Base-by-base conservation (phyloP, 1,284 basidiomycete species). In the Papiliotrema terrestris region DNA sequence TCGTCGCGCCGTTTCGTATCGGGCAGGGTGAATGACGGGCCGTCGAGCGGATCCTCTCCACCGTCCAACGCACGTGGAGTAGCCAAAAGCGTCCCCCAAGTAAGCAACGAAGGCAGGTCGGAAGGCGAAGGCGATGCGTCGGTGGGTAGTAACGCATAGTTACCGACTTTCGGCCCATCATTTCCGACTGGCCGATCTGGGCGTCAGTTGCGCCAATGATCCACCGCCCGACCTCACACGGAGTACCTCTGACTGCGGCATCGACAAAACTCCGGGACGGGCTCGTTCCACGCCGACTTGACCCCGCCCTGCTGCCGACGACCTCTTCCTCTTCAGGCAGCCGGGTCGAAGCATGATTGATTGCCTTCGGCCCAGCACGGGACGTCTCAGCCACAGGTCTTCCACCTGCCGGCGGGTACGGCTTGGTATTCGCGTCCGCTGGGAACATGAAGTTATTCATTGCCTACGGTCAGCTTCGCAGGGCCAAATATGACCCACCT, bases 371-470 rank as follows among this genome's bases (percentile, higher is more conserved):
- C 55, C 83, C 82, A 13, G 74, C 79, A 26, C 80, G 79, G 14
- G 78, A 63, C 20, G 63, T 43, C 79, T 79, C 20, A 42, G 74
- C 50, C 19, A 69, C 61, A 39, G 72, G 69, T 2, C 69, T 63
- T 35, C 58, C 49, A 11, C 52, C 44, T n/a, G 47, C 43, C 29
- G 58, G 60, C 3, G 69, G 82, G 65, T 91, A 89, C 0, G 91
- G 89, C n/a, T 86, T 83, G 29, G 83, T 79, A 69, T 97, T 87
- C 26, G 89, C 89, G 68, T 95, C 93, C 2, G 93, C 92, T 1
- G 87, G 73, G 68, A 94, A 97, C 90, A 95, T 94, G 51, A 97
- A 81, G 8, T 87, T 85, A 78, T 97, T 97, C 54, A 92, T 84
- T 29, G 89, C 82, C 90, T 92, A 62, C 8, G 53, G 55, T 60